A percentile compares a stretch with the other conserved stretches of the same genome.
Conservation (phyloP, 2,329 filamentous ascomycete species). For the Pochonia chlamydosporia region DNA sequence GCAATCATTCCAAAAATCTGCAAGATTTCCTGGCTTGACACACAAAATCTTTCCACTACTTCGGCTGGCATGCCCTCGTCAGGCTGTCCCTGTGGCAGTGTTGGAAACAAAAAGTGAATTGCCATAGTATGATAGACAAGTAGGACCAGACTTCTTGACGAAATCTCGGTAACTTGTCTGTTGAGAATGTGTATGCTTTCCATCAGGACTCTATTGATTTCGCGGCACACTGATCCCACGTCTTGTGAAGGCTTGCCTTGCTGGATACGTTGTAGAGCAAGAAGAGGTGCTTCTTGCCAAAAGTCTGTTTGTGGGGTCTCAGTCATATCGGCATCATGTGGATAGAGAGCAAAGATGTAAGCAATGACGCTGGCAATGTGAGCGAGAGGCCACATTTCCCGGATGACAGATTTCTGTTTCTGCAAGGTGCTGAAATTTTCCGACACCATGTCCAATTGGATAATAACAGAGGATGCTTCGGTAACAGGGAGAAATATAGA, state of each 20-base stretch:
- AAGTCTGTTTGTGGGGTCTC: slow-evolving; percentile 12
- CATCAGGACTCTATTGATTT: slow-evolving; percentile 21
- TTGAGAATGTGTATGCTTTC: slow-evolving; percentile 19
- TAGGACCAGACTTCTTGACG: slow-evolving; percentile 21
- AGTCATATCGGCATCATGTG: slow-evolving; percentile 11
- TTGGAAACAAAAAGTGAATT: slow-evolving; percentile 27
- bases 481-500: slow-evolving; percentile 23
- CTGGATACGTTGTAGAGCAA: slow-evolving; percentile 16
- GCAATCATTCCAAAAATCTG: slow-evolving; percentile 15
- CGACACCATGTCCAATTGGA: slow-evolving; percentile 28
- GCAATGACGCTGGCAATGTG: slow-evolving; percentile 25
- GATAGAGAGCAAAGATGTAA: slow-evolving; percentile 21
- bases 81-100: slow-evolving; percentile 8
- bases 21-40: slow-evolving; percentile 22
- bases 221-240: slow-evolving; percentile 18
- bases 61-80: slow-evolving; percentile 18
- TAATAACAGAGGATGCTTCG: slow-evolving; percentile 22
- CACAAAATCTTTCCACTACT: slow-evolving; percentile 21
- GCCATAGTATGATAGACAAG: slow-evolving; percentile 26
- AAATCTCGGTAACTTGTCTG: slow-evolving; percentile 16
- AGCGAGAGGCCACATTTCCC: slow-evolving; percentile 29
- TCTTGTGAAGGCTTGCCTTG: slow-evolving; percentile 15
- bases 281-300: slow-evolving; percentile 17
- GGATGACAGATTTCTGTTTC: slow-evolving; percentile 26
- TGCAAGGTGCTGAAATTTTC: slow-evolving; percentile 31